Evolutionary conservation across 202 grass and related monocot species (phyloP), one percentile per base, ranked within the genome.

Genomic region (Panicum virgatum): DNA sequence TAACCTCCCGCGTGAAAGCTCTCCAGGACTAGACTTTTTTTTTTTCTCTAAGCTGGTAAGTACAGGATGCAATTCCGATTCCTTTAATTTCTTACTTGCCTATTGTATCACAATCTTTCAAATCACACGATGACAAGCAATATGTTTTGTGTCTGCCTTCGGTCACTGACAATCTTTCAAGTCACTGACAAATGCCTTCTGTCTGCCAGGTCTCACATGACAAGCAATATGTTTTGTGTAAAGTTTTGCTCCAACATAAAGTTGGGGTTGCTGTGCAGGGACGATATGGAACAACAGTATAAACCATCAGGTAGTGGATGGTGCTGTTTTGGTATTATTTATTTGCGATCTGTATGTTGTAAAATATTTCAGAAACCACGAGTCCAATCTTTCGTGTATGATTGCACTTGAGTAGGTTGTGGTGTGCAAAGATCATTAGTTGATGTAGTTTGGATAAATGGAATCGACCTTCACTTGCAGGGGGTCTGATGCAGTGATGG

Each of bases 1-100:
- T 99, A 38, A 96, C 91, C 58, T 86, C 89, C 39, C 93, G 85
- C 9, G 87, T 92, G 72, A 92, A 93, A 82, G 89, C 91, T 87
- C 93, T 96, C 34, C 91, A 96, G 81, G 91, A 90, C 45, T 90
- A 86, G 23, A 37, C 8, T 9, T 18, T 2, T 36, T 72, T 26
- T 14, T 12, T 54, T 12, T n/a, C n/a, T 46, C 5, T 56, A 34
- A 44, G 15, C 12, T 5, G 75, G 88, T 83, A 68, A 83, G 88
- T 58, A 53, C 27, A 69, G 1, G 27, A 7, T 77, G 26, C 29
- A 12, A 51, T 30, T 4, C 43, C 43, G 2, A 0, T 26, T 48
- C 39, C 73, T 65, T 61, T 42, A 14, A 56, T 22, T 40, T 20
- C 23, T 36, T 37, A 81, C 44, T 19, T 40, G 1, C 27, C 37